A percentile compares a stretch with the other conserved stretches of the same genome.
Conservation (phyloP, 2,329 filamentous ascomycete genomes). For the Trichophyton benhamiae region DNA sequence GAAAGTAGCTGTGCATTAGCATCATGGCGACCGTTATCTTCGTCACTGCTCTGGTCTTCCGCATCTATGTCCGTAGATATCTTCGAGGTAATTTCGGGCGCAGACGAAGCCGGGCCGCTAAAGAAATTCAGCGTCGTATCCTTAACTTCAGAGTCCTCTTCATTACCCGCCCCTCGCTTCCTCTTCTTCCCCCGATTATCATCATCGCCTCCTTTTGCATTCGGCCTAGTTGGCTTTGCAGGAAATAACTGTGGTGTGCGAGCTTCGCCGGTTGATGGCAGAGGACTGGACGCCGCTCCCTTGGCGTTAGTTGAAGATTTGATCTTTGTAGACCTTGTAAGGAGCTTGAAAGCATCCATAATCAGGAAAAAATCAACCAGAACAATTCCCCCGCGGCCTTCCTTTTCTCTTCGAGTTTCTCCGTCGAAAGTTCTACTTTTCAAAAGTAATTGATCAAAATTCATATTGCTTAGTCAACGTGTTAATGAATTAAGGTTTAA, state of each 20-base stretch:
- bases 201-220: conserved; percentile 11
- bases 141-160: conserved; percentile 8
- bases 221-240: conserved; percentile 17
- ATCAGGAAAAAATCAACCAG: background rate
- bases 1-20: background rate
- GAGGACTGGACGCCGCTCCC: conserved; percentile 17
- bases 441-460: background rate
- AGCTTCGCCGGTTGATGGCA: conserved; percentile 32
- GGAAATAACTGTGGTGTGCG: conserved; percentile 29
- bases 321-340: conserved; percentile 35
- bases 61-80: conserved; percentile 13
- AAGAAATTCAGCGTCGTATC: background rate
- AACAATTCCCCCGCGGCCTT: background rate
- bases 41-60: background rate
- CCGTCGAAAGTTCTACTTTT: background rate
- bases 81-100: background rate
- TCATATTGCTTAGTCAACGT: no score
- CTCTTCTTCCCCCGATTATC: conserved; percentile 25
- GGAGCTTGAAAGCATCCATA: conserved; percentile 37
- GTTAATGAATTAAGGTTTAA: no score
- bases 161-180: conserved; percentile 23
- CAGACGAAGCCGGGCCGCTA: background rate
- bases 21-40: background rate
- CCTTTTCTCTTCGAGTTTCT: background rate
- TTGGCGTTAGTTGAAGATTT: conserved; percentile 23